These are phyloP conservation scores for Nyctanthes arbortristis DNA, from an alignment of 257 asterid genomes.

Conservation along the genomic window DNA sequence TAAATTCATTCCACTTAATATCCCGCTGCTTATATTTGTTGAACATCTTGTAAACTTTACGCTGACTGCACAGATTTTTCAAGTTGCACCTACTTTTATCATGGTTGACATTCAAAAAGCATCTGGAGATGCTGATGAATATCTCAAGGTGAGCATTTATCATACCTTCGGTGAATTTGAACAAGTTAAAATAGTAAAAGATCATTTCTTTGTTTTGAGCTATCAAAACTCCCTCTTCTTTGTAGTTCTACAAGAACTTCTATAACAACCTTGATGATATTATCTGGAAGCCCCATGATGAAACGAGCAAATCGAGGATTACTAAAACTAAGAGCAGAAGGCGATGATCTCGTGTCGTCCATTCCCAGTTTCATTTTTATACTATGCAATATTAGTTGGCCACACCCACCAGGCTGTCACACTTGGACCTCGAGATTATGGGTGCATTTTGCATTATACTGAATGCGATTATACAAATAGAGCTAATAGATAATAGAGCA, in stretches of 20 bases:
- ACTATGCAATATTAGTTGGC: neutral
- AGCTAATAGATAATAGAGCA: neutral
- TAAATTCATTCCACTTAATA: constrained; percentile 23
- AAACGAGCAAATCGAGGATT: constrained; percentile 10
- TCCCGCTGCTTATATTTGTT: constrained; percentile 3
- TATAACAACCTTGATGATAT: neutral
- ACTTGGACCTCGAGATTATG: neutral
- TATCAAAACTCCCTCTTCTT: neutral
- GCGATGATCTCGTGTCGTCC: neutral
- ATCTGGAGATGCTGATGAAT: constrained; percentile 84
- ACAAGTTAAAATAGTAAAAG: neutral
- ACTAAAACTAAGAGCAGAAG: neutral
- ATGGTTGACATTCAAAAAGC: constrained; percentile 98
- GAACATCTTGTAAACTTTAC: constrained; percentile 4
- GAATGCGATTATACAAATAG: neutral
- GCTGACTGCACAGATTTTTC: constrained; percentile 55
- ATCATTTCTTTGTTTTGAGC: neutral
- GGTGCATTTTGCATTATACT: neutral
- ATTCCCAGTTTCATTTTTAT: neutral
- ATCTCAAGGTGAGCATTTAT: constrained; percentile 39
- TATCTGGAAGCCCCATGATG: constrained; percentile 1
- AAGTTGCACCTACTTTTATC: constrained; percentile 85
- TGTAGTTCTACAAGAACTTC: neutral
- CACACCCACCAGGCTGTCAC: too few species aligned
- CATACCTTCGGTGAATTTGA: neutral